Evolutionary conservation across 1,139 yeast genomes (phyloP).

Genomic region (Sugiyamaella xylanicola): DNA sequence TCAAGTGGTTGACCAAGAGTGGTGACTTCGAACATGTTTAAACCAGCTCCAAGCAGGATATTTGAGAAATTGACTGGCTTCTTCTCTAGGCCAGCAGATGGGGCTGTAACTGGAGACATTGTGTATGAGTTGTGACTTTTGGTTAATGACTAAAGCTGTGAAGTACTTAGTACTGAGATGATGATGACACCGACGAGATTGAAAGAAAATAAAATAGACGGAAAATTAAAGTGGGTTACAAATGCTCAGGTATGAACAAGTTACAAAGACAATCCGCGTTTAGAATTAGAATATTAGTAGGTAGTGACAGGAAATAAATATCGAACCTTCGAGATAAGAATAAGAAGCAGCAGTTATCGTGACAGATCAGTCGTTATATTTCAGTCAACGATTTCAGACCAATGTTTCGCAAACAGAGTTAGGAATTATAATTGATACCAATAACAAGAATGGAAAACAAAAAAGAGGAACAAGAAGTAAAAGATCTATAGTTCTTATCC

Average conservation of each 20-base stretch:
- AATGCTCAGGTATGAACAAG: too few species aligned
- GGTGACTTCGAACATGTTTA: slow-evolving; percentile 89
- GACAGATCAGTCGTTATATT: not conserved
- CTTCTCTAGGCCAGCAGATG: slow-evolving; percentile 51
- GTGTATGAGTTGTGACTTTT: not conserved
- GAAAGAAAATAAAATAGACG: too few species aligned
- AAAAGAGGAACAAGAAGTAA: not conserved
- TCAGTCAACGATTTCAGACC: not conserved
- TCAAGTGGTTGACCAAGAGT: slow-evolving; percentile 96
- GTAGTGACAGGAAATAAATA: not conserved
- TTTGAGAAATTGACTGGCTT: slow-evolving; percentile 89
- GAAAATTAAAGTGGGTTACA: too few species aligned
- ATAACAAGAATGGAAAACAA: not conserved
- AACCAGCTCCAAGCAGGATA: slow-evolving; percentile 89
- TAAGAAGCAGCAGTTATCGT: not conserved
- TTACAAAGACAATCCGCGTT: too few species aligned
- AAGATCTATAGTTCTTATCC: not conserved
- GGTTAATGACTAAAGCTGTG: not conserved
- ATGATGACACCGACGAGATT: too few species aligned
- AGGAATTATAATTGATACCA: not conserved
- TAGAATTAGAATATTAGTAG: too few species aligned
- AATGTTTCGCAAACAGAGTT: not conserved
- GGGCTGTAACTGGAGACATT: slow-evolving; percentile 6
- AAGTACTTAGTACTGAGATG: too few species aligned
- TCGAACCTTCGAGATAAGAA: not conserved